Evolutionary conservation across 305 asterid species (phyloP).

Genomic region (Solanum hybrid): DNA sequence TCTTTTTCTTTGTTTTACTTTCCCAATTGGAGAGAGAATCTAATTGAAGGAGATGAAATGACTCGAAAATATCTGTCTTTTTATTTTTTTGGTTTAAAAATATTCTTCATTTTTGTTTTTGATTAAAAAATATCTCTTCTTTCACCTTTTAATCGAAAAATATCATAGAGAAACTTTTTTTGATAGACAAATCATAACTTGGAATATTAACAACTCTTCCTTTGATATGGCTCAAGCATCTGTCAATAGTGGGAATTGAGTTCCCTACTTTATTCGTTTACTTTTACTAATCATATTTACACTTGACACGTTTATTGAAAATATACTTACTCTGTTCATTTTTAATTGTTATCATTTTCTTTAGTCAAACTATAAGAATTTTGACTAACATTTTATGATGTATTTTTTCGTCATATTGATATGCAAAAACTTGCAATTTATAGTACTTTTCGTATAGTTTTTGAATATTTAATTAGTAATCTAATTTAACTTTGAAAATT

Average conservation of each 20-base stretch:
- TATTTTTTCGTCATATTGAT: neutral
- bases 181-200: neutral
- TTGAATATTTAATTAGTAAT: no score
- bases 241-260: neutral
- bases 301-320: neutral
- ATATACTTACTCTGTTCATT: neutral
- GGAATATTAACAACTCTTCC: neutral
- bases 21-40: neutral
- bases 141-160: neutral
- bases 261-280: neutral
- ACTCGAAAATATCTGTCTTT: neutral
- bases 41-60: neutral
- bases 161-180: neutral
- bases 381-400: no score
- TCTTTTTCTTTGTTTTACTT: neutral
- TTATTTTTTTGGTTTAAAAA: no score
- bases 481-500: no score
- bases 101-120: no score
- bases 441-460: neutral
- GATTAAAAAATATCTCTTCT: neutral
- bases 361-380: no score
- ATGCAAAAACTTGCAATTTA: no score
- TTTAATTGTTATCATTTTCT: neutral
- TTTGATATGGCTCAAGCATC: neutral
- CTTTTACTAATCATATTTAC: no score